Evolutionary conservation across 441 rosid species (phyloP).

Genomic region (Omphalea diandra): DNA sequence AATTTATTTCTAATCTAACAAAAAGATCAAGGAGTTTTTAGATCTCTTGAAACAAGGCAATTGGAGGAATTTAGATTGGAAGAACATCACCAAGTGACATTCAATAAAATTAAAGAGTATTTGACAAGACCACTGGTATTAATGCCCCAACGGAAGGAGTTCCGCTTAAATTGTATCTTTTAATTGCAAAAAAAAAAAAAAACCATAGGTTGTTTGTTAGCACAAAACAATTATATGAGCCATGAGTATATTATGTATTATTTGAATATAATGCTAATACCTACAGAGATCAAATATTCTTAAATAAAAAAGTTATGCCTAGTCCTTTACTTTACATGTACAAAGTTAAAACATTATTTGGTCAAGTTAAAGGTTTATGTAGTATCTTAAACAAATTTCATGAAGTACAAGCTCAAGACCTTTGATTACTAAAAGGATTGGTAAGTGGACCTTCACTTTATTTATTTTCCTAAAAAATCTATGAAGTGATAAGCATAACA

Average conservation of each 20-base stretch:
- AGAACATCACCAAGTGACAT: no score
- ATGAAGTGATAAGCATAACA: background rate
- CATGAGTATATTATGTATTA: no score
- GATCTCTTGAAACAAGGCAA: no score
- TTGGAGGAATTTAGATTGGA: no score
- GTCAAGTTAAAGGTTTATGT: background rate
- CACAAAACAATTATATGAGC: no score
- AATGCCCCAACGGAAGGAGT: no score
- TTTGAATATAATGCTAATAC: background rate
- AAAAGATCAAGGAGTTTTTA: no score
- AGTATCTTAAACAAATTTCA: background rate
- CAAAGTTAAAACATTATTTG: background rate
- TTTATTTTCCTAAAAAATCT: background rate
- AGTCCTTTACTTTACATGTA: background rate
- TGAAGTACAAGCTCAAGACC: background rate
- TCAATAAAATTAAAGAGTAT: no score
- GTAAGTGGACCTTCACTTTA: background rate
- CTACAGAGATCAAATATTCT: background rate
- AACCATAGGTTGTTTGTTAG: no score
- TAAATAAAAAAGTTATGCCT: background rate
- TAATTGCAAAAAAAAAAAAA: no score
- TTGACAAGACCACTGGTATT: no score
- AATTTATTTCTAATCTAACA: background rate
- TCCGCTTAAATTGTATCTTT: no score
- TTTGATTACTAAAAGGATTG: background rate